A percentile compares a stretch with the other conserved stretches of the same genome.
These are phyloP conservation scores for Nitzschia sp. DNA, from an alignment of 108 stramenopile species.

Conservation along the genomic window DNA sequence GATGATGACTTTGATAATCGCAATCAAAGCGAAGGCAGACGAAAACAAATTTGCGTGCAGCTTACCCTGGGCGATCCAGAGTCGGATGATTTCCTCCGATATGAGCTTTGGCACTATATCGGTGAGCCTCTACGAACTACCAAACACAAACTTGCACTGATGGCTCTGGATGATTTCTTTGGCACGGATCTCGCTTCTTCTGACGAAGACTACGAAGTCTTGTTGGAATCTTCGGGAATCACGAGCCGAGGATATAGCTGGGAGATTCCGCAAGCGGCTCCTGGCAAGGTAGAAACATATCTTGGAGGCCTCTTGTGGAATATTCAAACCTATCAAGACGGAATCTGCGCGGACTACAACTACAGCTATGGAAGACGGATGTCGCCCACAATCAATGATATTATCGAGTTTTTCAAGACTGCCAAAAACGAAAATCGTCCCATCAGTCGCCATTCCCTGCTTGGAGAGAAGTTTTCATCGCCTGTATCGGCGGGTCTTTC, in stretches of 20 bases:
- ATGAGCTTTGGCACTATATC: constrained; percentile 5
- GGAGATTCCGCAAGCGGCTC: constrained; percentile 32
- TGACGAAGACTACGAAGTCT: constrained; percentile 8
- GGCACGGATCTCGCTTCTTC: constrained; percentile 13
- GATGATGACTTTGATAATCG: neutral
- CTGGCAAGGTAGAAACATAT: constrained; percentile 61
- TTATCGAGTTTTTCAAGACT: constrained; percentile 37
- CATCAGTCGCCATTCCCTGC: constrained; percentile 27
- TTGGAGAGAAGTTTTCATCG: constrained; percentile 22
- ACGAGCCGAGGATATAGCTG: constrained; percentile 28
- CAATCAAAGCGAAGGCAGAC: neutral
- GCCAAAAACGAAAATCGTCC: constrained; percentile 25
- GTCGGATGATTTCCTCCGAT: constrained; percentile 21
- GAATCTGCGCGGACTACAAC: constrained; percentile 65
- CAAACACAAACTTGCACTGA: constrained; percentile 52
- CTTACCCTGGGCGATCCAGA: constrained; percentile 35
- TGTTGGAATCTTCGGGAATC: constrained; percentile 6
- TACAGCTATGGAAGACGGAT: constrained; percentile 74
- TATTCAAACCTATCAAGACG: constrained; percentile 80
- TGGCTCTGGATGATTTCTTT: constrained; percentile 64
- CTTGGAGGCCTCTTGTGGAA: constrained; percentile 86
- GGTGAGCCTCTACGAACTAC: constrained; percentile 24
- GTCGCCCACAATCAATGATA: constrained; percentile 52
- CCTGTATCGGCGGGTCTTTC: constrained; percentile 69
- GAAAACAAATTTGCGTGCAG: constrained; percentile 22